These are phyloP conservation scores for Candida ascalaphidarum DNA, from an alignment of 805 yeast genomes.

Conservation along the genomic window DNA sequence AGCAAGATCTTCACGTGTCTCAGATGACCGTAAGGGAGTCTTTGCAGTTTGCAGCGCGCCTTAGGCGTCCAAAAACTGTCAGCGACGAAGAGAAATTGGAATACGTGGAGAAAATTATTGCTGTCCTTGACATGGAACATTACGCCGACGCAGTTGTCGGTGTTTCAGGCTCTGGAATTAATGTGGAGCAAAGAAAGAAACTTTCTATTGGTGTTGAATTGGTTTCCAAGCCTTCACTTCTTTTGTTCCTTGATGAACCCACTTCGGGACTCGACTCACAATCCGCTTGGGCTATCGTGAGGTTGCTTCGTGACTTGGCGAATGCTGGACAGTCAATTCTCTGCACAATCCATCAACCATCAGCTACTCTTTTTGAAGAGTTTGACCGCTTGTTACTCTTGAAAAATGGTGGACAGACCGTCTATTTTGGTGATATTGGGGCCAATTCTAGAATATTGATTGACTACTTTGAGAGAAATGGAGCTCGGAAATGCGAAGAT, in stretches of 20 bases:
- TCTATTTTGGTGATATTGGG: slow-evolving; percentile 10
- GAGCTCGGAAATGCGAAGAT: slow-evolving; percentile 6
- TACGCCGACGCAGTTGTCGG: slow-evolving; percentile 50
- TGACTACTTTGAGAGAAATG: slow-evolving; percentile 6
- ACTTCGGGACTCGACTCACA: slow-evolving; percentile 52
- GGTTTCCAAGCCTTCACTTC: slow-evolving; percentile 45
- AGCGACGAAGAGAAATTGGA: slow-evolving; percentile 37
- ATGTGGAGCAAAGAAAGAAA: slow-evolving; percentile 48
- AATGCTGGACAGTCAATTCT: slow-evolving; percentile 49
- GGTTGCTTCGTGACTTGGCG: slow-evolving; percentile 41
- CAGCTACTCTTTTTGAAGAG: slow-evolving; percentile 32
- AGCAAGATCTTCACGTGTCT: slow-evolving; percentile 47
- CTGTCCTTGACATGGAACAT: slow-evolving; percentile 39
- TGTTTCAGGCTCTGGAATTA: slow-evolving; percentile 38
- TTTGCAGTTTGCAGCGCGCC: slow-evolving; percentile 40
- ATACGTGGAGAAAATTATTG: slow-evolving; percentile 44
- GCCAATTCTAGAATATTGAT: slow-evolving; percentile 4
- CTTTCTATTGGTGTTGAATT: slow-evolving; percentile 48
- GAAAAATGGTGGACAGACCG: slow-evolving; percentile 10
- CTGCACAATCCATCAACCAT: slow-evolving; percentile 50
- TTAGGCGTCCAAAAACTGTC: slow-evolving; percentile 36
- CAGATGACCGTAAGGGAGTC: slow-evolving; percentile 48
- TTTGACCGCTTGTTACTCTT: slow-evolving; percentile 9
- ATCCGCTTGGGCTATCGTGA: slow-evolving; percentile 51
- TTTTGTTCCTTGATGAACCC: slow-evolving; percentile 51